These are phyloP conservation scores for Globisporangium cederbergense DNA, from an alignment of 352 stramenopile species.

Conservation along the genomic window DNA sequence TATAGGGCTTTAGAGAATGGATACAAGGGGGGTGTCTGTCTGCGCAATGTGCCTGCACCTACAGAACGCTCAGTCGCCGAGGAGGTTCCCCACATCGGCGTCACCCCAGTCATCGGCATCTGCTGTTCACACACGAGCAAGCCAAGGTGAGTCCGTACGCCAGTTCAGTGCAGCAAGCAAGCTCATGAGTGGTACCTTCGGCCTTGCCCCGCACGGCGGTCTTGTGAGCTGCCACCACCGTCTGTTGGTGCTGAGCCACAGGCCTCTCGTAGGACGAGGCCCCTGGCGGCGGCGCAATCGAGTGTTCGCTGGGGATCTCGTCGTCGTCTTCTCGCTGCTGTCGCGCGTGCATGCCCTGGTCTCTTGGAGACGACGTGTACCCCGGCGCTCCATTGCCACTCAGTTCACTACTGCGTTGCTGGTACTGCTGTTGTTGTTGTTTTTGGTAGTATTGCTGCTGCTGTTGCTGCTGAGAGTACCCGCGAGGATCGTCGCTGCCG, in stretches of 20 bases:
- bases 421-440: conserved; percentile 23
- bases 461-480: conserved; percentile 27
- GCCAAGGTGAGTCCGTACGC: conserved; percentile 11
- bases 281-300: conserved; percentile 26
- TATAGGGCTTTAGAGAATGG: neutral
- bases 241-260: conserved; percentile 6
- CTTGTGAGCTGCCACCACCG: conserved; percentile 22
- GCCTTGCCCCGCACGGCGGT: conserved; percentile 33
- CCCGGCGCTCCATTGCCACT: conserved; percentile 7
- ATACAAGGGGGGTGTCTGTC: neutral
- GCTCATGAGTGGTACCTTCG: conserved; percentile 40
- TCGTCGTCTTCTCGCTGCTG: conserved; percentile 24
- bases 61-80: conserved; percentile 41
- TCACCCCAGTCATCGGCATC: conserved; percentile 80
- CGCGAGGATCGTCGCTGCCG: conserved; percentile 19
- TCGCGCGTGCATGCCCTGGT: conserved; percentile 15
- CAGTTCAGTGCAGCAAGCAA: conserved; percentile 13
- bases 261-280: conserved; percentile 34
- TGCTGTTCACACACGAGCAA: conserved; percentile 19
- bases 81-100: conserved; percentile 70
- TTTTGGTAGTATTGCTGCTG: conserved; percentile 22
- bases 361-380: neutral
- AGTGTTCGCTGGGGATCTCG: conserved; percentile 32
- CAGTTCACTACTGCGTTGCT: conserved; percentile 23
- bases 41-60: neutral